These are phyloP conservation scores for Leishmania lainsoni DNA, from an alignment of 208 protist species.

Conservation along the genomic window DNA sequence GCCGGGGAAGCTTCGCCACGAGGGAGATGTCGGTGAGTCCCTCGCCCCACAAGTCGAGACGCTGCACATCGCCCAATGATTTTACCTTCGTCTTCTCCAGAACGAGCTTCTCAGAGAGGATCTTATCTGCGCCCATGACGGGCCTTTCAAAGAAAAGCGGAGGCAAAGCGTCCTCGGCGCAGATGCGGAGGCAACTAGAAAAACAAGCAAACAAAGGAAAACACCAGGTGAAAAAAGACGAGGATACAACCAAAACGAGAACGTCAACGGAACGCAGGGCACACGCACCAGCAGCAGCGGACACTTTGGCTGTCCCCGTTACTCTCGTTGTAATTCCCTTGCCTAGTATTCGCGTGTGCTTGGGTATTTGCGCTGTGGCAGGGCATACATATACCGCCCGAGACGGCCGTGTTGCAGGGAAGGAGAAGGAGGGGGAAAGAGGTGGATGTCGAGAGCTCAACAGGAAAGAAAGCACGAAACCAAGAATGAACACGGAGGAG, in stretches of 20 bases:
- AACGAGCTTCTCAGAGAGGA: slow-evolving; percentile 82
- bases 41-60: slow-evolving; percentile 93
- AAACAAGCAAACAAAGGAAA: background rate
- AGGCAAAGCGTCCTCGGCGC: background rate
- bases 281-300: background rate
- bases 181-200: background rate
- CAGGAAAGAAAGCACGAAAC: background rate
- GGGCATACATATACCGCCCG: background rate
- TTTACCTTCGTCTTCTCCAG: slow-evolving; percentile 87
- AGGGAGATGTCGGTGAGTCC: slow-evolving; percentile 83
- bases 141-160: background rate
- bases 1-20: slow-evolving; percentile 64
- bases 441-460: background rate
- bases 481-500: background rate
- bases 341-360: background rate
- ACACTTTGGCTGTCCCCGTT: background rate
- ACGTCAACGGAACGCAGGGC: background rate
- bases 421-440: background rate
- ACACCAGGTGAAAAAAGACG: background rate
- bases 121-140: slow-evolving; percentile 17
- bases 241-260: background rate
- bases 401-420: background rate
- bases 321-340: background rate
- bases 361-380: background rate
- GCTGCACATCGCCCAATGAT: slow-evolving; percentile 75